Conservation (phyloP, 495 filamentous ascomycete species). For the Apodospora peruviana region DNA sequence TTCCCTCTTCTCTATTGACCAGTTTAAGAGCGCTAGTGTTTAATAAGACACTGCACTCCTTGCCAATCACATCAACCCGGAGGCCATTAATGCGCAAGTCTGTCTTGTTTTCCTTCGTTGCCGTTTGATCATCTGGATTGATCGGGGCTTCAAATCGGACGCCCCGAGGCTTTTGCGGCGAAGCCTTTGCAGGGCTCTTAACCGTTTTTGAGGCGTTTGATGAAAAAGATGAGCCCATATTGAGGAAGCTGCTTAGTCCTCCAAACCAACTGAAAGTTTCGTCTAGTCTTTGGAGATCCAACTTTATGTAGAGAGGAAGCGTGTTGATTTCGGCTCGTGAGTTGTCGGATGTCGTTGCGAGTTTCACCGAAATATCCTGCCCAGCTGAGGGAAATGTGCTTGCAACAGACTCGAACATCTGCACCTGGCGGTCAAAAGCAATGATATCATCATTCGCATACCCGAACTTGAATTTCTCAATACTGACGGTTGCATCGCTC, state of each 20-base stretch:
- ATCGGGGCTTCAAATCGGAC: constrained; percentile 68
- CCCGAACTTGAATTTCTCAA: constrained; percentile 68
- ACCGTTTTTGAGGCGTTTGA: constrained; percentile 57
- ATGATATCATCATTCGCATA: constrained; percentile 69
- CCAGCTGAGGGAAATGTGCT: constrained; percentile 53
- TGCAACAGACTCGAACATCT: constrained; percentile 66
- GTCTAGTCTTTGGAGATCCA: constrained; percentile 79
- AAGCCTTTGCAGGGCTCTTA: constrained; percentile 29
- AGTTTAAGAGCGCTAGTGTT: constrained; percentile 77
- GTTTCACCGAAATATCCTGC: constrained; percentile 59
- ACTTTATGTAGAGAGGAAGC: constrained; percentile 65
- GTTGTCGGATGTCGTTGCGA: constrained; percentile 45
- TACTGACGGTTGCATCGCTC: constrained; percentile 37
- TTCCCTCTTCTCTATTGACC: constrained; percentile 60
- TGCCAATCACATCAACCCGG: constrained; percentile 65
- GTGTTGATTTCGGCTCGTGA: constrained; percentile 71
- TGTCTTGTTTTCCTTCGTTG: constrained; percentile 57
- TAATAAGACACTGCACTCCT: constrained; percentile 64
- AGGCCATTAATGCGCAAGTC: constrained; percentile 74
- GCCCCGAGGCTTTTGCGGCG: constrained; percentile 43
- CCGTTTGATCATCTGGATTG: constrained; percentile 38
- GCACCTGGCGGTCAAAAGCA: constrained; percentile 61
- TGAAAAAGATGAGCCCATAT: constrained; percentile 76
- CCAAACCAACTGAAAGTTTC: constrained; percentile 86
- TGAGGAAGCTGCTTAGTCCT: constrained; percentile 86